Evolutionary conservation across 176 grass and related monocot species (phyloP).

Genomic region (Lolium rigidum): DNA sequence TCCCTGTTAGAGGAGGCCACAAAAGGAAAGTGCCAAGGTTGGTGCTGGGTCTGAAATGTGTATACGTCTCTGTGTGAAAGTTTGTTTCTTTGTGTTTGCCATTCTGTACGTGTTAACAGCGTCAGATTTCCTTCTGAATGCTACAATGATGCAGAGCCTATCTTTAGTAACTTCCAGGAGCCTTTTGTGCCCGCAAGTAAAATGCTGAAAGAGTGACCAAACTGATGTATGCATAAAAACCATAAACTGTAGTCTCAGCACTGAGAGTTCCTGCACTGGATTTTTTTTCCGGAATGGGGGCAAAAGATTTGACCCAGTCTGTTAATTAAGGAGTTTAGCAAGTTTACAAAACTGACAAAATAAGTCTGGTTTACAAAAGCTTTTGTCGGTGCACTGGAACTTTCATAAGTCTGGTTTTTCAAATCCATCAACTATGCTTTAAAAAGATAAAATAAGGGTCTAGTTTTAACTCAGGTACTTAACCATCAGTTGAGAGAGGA

Average conservation of each 20-base stretch:
- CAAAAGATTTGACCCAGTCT: too few species aligned
- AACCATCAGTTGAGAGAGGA: background rate
- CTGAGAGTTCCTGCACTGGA: background rate
- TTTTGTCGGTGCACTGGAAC: background rate
- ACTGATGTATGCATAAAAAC: conserved; percentile 18
- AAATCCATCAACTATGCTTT: background rate
- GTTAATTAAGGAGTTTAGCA: too few species aligned
- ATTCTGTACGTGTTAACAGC: background rate
- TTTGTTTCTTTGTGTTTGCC: conserved; percentile 42
- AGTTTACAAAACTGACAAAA: too few species aligned
- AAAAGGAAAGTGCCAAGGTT: too few species aligned
- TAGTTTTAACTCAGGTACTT: background rate
- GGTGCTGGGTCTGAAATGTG: background rate
- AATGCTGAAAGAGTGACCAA: conserved; percentile 24
- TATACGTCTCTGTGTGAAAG: conserved; percentile 27
- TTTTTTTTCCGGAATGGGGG: too few species aligned
- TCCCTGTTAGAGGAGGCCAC: too few species aligned
- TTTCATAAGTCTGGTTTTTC: conserved; percentile 10
- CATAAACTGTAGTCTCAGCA: conserved; percentile 38
- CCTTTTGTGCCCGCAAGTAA: conserved; percentile 16
- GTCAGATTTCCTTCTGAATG: too few species aligned
- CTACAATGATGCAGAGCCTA: too few species aligned
- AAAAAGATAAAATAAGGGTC: background rate
- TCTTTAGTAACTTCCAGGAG: too few species aligned
- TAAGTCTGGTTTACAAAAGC: too few species aligned